Base-by-base conservation (phyloP, 2,329 filamentous ascomycete species). In the Grosmannia clavigera region DNA sequence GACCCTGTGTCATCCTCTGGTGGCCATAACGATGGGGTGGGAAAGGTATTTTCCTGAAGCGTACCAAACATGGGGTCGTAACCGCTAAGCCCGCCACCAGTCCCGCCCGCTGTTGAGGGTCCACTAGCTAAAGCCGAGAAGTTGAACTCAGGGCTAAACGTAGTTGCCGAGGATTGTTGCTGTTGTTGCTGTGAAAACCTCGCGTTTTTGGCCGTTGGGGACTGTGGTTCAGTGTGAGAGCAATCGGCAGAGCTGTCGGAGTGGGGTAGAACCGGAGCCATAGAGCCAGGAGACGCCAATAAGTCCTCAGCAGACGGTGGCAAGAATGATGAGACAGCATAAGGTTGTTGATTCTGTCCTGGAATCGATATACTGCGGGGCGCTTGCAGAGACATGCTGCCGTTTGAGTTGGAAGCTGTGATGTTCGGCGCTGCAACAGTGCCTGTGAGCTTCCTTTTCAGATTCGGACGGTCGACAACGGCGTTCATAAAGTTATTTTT, bases 21-120 rank as follows among this genome's bases (percentile, higher is more conserved):
- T 16, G 81, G 74, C 78, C 80, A 83, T 2, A 76, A 60, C 1
- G 78, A 75, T 3, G 78, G 76, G 56, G 77, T 80, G n/a, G 74
- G 71, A 64, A 80, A 80, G 0, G 76, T 74, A 57, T 81, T 80
- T 22, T 80, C 79, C 5, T 80, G 74, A 5, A 82, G 66, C 10
- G 75, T 75, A 14, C 80, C 79, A 65, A 85, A 85, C 80, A 85
- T 84, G 12, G 81, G 78, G 62, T 84, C 81, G 66, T 78, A 84
- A 2, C 69, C 67, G 38, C 72, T 69, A 57, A 70, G 67, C 53
- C 66, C 67, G 11, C 40, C 35, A 10, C 55, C 55, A 48, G 50
- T 14, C 3, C 25, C 27, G 2, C 50, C 27, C 16, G 22, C 25
- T 27, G n/a, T 22, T 5, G 57, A 48, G 40, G 51, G 31, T 12